Evolutionary conservation across 1,284 basidiomycete species (phyloP), one percentile per base, ranked within the genome.

Genomic region (Leucocoprinus gongylophorus): DNA sequence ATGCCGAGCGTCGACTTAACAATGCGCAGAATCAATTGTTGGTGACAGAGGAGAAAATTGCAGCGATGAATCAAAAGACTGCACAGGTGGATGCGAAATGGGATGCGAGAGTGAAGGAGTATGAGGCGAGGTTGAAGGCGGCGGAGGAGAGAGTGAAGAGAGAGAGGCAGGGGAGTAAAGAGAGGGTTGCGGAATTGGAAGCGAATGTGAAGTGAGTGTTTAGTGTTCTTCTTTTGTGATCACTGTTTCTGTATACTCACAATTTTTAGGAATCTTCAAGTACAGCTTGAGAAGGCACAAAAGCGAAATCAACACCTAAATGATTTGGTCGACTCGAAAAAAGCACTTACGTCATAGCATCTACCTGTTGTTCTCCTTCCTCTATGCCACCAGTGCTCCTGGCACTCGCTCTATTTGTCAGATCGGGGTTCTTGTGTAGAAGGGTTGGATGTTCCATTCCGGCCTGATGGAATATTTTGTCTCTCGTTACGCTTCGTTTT

Each of bases 111-210:
- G 88, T 97, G 45, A 88, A 86, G 66, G 94, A 97, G 70, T 93
- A 94, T 61, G 94, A 99, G 69, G 65, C 80, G 20, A 73, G 92
- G 15, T 67, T 94, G 59, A 86, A 85, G 65, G 81, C 84, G 0
- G 91, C 92, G 0, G 93, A 95, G 62, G 95, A 99, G 75, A 88
- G 87, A 66, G 83, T 95, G 59, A 99, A 98, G 78, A 77, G 93
- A 41, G 95, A 97, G 72, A 77, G 91, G 57, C 94, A 97, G 62
- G 95, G 95, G 3, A 85, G 88, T 35, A 98, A 97, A 72, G 95
- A 99, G 71, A 71, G 86, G 32, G 70, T 82, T 10, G 60, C 70
- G 8, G 87, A 90, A 65, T 67, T 89, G 50, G 86, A 90, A 68
- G 80, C 65, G 54, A 80, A 79, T 61, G 63, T 86, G 56, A 87